Conservation (phyloP, 1,284 basidiomycete genomes). For the Pascua guehoae region DNA sequence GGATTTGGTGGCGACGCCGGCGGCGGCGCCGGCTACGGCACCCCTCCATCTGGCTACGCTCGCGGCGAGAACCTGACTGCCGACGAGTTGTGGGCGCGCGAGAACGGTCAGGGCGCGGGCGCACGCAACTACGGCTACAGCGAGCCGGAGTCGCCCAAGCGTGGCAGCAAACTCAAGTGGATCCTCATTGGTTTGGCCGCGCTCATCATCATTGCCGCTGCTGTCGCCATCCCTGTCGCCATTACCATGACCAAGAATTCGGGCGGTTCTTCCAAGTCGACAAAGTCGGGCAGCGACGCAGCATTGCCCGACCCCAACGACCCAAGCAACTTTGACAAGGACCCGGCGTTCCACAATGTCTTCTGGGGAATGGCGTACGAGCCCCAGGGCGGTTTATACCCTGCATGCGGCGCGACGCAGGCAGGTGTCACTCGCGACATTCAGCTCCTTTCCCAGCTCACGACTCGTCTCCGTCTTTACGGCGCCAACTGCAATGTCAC, state of each 20-base stretch:
- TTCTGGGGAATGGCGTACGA: slow-evolving; percentile 75
- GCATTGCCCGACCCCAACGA: slow-evolving; percentile 53
- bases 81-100: too few relatives aligned
- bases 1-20: too few relatives aligned
- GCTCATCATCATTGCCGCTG: slow-evolving; percentile 8
- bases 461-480: slow-evolving; percentile 44
- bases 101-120: too few relatives aligned
- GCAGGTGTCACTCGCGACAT: slow-evolving; percentile 50
- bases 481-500: slow-evolving; percentile 55
- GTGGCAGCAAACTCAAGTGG: too few relatives aligned
- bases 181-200: neutral
- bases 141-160: too few relatives aligned
- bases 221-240: slow-evolving; percentile 12
- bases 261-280: slow-evolving; percentile 6
- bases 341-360: slow-evolving; percentile 59
- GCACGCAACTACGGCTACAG: too few relatives aligned
- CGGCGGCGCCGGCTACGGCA: too few relatives aligned
- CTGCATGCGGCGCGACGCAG: slow-evolving; percentile 1
- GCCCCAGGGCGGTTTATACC: slow-evolving; percentile 48
- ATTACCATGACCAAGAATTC: slow-evolving; percentile 13
- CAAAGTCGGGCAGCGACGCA: slow-evolving; percentile 5
- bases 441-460: slow-evolving; percentile 47
- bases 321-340: slow-evolving; percentile 63
- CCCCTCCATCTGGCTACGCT: too few relatives aligned
- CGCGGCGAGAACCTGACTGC: too few relatives aligned